Evolutionary conservation across 495 filamentous ascomycete species (phyloP).

Genomic region (Aspergillus panamensis): DNA sequence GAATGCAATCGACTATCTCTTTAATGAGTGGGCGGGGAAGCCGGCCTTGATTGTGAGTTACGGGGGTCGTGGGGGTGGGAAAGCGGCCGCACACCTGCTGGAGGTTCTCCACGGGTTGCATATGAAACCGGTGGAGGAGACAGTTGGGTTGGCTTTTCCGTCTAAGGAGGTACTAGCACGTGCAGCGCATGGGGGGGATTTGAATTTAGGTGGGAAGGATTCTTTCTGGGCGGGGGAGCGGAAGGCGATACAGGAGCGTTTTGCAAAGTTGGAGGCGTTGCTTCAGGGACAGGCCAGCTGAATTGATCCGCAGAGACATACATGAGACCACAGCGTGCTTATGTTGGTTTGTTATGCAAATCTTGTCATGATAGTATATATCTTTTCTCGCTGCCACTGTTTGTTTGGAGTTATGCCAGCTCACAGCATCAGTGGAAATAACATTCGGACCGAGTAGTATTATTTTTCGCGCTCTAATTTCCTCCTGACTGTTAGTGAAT

Average conservation of each 20-base stretch:
- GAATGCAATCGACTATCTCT: constrained; percentile 62
- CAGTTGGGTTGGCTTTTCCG: constrained; percentile 21
- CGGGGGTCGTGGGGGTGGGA: constrained; percentile 48
- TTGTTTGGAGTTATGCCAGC: too few species aligned
- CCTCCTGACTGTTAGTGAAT: too few species aligned
- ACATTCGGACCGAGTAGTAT: too few species aligned
- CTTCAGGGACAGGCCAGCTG: not conserved
- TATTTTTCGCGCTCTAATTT: too few species aligned
- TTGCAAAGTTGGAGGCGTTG: constrained; percentile 3
- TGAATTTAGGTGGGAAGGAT: constrained; percentile 3
- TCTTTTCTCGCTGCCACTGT: too few species aligned
- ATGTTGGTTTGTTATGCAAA: too few species aligned
- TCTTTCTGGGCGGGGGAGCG: constrained; percentile 10
- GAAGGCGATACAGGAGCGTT: not conserved
- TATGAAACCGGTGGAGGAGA: constrained; percentile 20
- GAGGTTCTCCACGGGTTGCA: constrained; percentile 25
- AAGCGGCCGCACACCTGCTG: constrained; percentile 37
- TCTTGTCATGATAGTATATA: too few species aligned
- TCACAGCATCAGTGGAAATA: too few species aligned
- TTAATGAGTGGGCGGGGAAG: constrained; percentile 58
- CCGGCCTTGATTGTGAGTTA: constrained; percentile 54
- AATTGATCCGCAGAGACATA: too few species aligned
- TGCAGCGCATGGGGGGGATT: constrained; percentile 6
- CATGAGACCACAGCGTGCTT: too few species aligned
- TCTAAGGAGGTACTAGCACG: constrained; percentile 3